Conservation (phyloP, 805 yeast species). For the Suhomyces vadensis region DNA sequence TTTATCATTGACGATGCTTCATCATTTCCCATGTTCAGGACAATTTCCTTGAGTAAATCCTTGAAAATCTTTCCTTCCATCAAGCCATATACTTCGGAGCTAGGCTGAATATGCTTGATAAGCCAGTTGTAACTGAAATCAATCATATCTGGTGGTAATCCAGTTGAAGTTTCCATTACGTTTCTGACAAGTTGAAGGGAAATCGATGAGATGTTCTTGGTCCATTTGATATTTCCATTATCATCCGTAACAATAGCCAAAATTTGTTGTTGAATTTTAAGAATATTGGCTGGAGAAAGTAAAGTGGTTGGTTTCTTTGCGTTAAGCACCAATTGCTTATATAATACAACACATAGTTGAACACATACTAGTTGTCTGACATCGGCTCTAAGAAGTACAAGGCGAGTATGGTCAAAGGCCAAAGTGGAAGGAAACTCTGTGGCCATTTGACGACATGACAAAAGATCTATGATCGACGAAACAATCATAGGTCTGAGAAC, state of each 20-base stretch:
- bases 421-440: conserved; percentile 80
- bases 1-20: not conserved
- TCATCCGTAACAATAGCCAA: conserved; percentile 80
- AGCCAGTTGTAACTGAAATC: conserved; percentile 78
- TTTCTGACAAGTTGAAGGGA: conserved; percentile 64
- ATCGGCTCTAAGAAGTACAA: conserved; percentile 78
- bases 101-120: conserved; percentile 82
- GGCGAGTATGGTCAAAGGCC: conserved; percentile 80
- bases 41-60: conserved; percentile 43
- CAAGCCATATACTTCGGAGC: conserved; percentile 70
- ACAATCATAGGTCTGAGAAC: conserved; percentile 42
- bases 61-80: conserved; percentile 68
- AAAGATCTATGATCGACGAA: conserved; percentile 57
- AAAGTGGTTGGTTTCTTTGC: conserved; percentile 19
- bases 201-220: conserved; percentile 72
- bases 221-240: conserved; percentile 88
- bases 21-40: conserved; percentile 16
- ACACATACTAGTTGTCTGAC: conserved; percentile 82
- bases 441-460: conserved; percentile 79
- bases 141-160: conserved; percentile 41
- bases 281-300: conserved; percentile 37
- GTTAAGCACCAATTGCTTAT: conserved; percentile 59
- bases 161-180: conserved; percentile 23
- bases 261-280: conserved; percentile 64
- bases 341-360: conserved; percentile 69